Conservation (phyloP, 2,329 filamentous ascomycete genomes). For the Aspergillus sojae region DNA sequence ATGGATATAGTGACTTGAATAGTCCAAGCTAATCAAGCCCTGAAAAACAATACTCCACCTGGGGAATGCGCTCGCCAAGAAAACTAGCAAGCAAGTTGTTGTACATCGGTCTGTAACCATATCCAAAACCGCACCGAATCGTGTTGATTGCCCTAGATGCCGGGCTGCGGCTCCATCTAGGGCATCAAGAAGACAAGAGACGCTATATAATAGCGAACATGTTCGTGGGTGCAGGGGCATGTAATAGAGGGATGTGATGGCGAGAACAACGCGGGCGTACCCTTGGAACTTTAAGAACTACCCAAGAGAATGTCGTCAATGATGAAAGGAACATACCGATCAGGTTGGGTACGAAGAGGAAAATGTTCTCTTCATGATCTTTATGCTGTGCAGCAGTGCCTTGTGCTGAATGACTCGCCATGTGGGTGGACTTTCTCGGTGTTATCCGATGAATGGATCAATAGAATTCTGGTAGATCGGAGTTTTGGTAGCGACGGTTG, state of each 20-base stretch:
- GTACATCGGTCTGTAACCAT: slow-evolving; percentile 98
- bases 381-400: not conserved
- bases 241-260: slow-evolving; percentile 88
- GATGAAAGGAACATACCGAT: slow-evolving; percentile 58
- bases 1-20: slow-evolving; percentile 87
- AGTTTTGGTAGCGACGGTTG: no score
- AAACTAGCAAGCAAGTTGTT: slow-evolving; percentile 87
- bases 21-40: slow-evolving; percentile 82
- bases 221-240: slow-evolving; percentile 96
- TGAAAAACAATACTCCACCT: slow-evolving; percentile 91
- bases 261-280: slow-evolving; percentile 73
- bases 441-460: no score
- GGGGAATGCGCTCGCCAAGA: slow-evolving; percentile 89
- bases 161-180: slow-evolving; percentile 89
- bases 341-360: slow-evolving; percentile 75
- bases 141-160: slow-evolving; percentile 80
- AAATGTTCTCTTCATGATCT: slow-evolving; percentile 65
- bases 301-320: not conserved
- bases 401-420: not conserved
- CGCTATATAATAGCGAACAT: slow-evolving; percentile 77
- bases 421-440: not conserved
- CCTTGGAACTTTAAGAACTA: slow-evolving; percentile 50
- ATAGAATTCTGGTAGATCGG: no score
- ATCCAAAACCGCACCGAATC: slow-evolving; percentile 90
- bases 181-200: slow-evolving; percentile 90